These are phyloP conservation scores for Penicillium sp. DNA, from an alignment of 2,329 filamentous ascomycete genomes.

Conservation along the genomic window DNA sequence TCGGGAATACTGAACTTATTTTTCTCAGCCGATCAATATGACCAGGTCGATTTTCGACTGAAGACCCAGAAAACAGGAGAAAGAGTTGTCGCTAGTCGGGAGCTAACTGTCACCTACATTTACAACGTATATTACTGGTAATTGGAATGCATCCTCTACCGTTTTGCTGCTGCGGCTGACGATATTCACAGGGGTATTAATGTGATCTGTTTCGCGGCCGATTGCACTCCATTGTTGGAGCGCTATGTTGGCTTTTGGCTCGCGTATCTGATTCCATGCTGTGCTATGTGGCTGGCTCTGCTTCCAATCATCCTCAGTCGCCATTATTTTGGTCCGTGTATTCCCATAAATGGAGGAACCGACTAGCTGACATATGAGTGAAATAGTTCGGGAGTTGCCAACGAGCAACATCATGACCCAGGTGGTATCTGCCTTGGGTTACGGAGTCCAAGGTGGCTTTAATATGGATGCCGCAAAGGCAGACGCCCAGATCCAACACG, in stretches of 20 bases:
- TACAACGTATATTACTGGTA: slow-evolving; percentile 44
- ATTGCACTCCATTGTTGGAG: slow-evolving; percentile 18
- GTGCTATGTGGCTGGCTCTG: slow-evolving; percentile 12
- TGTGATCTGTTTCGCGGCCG: slow-evolving; percentile 12
- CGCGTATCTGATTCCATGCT: slow-evolving; percentile 19
- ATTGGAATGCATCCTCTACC: slow-evolving; percentile 1
- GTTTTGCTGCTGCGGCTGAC: background rate
- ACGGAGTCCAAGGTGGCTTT: slow-evolving; percentile 3
- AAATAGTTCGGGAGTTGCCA: slow-evolving; percentile 2
- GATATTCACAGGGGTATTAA: slow-evolving; percentile 15
- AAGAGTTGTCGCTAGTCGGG: slow-evolving; percentile 32
- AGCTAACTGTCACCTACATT: slow-evolving; percentile 39
- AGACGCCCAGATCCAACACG: slow-evolving; percentile 6
- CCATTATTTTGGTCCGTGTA: slow-evolving; percentile 4
- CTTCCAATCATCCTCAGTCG: slow-evolving; percentile 7
- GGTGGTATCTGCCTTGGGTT: slow-evolving; percentile 1
- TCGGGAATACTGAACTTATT: background rate
- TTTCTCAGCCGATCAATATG: slow-evolving; percentile 13
- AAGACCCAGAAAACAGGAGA: slow-evolving; percentile 27
- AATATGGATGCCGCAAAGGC: slow-evolving; percentile 10
- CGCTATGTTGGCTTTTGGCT: slow-evolving; percentile 20
- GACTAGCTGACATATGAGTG: background rate
- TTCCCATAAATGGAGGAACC: too few species aligned
- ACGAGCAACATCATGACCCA: slow-evolving; percentile 5
- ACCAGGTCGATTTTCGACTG: slow-evolving; percentile 2